A percentile compares a stretch with the other conserved stretches of the same genome.
Conservation (phyloP, 1,284 basidiomycete species). For the Puccinia hordei region DNA sequence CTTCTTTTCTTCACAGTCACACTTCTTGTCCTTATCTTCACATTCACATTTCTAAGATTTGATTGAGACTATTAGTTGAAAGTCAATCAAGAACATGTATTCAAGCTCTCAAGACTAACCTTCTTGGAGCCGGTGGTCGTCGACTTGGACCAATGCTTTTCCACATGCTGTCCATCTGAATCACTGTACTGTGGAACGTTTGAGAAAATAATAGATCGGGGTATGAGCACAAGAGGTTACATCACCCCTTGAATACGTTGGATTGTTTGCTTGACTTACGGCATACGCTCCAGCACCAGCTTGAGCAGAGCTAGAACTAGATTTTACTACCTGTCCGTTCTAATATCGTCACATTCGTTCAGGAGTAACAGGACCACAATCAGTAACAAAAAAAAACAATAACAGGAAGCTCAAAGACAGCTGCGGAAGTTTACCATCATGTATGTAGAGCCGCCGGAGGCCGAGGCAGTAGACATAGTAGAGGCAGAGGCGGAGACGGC, state of each 20-base stretch:
- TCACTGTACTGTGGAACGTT: constrained; percentile 16
- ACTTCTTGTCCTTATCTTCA: neutral
- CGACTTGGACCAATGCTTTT: constrained; percentile 24
- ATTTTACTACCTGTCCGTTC: constrained; percentile 23
- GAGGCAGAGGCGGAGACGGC: neutral
- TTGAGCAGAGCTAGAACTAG: constrained; percentile 18
- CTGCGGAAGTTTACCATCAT: constrained; percentile 12
- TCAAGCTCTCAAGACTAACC: neutral
- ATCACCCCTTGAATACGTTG: neutral
- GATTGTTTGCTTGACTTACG: neutral
- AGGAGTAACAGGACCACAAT: neutral
- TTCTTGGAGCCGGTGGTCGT: constrained; percentile 21
- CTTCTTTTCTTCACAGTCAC: neutral
- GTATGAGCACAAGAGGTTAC: neutral
- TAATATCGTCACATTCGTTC: neutral
- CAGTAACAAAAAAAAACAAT: neutral
- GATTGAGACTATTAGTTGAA: neutral
- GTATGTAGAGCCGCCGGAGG: constrained; percentile 13
- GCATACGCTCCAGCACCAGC: constrained; percentile 30
- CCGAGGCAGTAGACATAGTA: neutral
- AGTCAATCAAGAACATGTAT: neutral
- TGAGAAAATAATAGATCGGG: neutral
- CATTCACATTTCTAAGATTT: constrained; percentile 1
- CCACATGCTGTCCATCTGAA: constrained; percentile 17
- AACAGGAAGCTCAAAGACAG: neutral